Percentiles rank a stretch among this genome's conserved stretches.
phyloP scores from a whole-genome alignment of 208 protist genomes.

The Crithidia thermophila region DNA sequence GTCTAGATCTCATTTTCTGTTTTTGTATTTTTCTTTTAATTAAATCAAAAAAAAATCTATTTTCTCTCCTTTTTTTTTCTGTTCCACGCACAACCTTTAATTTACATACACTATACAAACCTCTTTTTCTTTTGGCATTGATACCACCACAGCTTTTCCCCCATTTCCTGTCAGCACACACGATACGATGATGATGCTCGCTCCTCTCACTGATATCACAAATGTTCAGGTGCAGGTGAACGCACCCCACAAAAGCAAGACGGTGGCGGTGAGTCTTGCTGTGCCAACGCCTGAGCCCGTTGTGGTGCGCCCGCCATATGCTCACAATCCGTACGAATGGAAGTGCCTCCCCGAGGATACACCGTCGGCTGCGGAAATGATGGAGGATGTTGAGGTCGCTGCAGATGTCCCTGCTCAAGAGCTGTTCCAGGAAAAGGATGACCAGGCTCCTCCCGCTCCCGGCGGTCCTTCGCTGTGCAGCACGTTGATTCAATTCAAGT shows the following conservation, averaged over 20 bases:
- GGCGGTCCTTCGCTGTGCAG: constrained; percentile 41
- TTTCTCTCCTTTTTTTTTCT: constrained; percentile 5
- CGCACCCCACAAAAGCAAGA: constrained; percentile 21
- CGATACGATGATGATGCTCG: constrained; percentile 14
- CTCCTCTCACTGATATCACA: constrained; percentile 73
- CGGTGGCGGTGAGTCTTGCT: not conserved
- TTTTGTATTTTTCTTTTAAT: constrained; percentile 23
- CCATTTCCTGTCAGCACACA: constrained; percentile 10
- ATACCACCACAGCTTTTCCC: too few relatives aligned
- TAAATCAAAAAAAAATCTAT: too few relatives aligned
- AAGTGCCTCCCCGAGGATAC: constrained; percentile 59
- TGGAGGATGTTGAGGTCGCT: constrained; percentile 6
- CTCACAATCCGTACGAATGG: constrained; percentile 76
- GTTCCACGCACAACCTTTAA: constrained; percentile 1
- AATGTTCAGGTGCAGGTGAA: constrained; percentile 48
- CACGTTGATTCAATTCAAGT: constrained; percentile 88
- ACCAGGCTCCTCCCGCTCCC: constrained; percentile 34
- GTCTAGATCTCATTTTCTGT: constrained; percentile 2
- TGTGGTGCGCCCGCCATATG: constrained; percentile 3
- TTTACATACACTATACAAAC: not conserved
- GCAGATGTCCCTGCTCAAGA: constrained; percentile 30
- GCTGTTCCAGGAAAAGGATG: constrained; percentile 46
- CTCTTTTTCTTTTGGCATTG: constrained; percentile 14
- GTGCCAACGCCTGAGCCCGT: not conserved
- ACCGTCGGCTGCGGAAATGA: constrained; percentile 13